Base-by-base conservation (phyloP, 139 green algal species). In the Ettlia oleoabundans region DNA sequence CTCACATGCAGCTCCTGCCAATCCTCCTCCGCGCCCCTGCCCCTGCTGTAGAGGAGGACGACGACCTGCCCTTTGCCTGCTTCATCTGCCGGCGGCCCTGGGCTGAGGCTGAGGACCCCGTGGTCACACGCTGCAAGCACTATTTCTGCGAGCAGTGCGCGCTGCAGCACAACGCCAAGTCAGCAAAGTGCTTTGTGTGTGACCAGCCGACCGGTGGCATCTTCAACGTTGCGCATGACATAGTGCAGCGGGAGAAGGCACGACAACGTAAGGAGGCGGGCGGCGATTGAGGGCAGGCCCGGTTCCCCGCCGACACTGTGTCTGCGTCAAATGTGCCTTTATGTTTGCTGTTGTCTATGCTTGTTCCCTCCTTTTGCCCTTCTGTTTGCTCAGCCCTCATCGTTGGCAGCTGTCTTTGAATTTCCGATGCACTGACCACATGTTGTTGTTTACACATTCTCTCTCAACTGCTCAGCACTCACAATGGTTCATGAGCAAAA, bases 141-240 rank as follows among this genome's bases (percentile, higher is more conserved):
- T 99, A 98, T 84, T 99, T 99, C 68, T 99, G 97, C 74, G 96
- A 99, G 81, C 88, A 89, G 40, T 99, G 97, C 84, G 97, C 97
- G 6, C 88, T 99, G 61, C 94, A 97, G 91, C 92, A 96, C 63
- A 95, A 97, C 82, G 80, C 91, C 41, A 98, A 94, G 81, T 91
- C 75, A 3, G 88, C 88, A 63, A 96, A 96, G 80, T 99, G 97
- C 71, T 93, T 89, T 58, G 93, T 95, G 43, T 99, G 97, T 86
- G 90, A 95, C 21, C 82, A 96, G 83, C 86, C 93, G 0, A 99
- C 96, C 0, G 85, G 92, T 32, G 97, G 97, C 75, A 96, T 98
- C 35, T 99, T 99, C 87, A 99, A 99, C 86, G 92, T 97, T 0
- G 97, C 97, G 2, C 86, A 94, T 18, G 94, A 98, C 41, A 94